Evolutionary conservation across 345 rosid species (phyloP), one percentile per base, ranked within the genome.

Genomic region (Clarkia xantiana): DNA sequence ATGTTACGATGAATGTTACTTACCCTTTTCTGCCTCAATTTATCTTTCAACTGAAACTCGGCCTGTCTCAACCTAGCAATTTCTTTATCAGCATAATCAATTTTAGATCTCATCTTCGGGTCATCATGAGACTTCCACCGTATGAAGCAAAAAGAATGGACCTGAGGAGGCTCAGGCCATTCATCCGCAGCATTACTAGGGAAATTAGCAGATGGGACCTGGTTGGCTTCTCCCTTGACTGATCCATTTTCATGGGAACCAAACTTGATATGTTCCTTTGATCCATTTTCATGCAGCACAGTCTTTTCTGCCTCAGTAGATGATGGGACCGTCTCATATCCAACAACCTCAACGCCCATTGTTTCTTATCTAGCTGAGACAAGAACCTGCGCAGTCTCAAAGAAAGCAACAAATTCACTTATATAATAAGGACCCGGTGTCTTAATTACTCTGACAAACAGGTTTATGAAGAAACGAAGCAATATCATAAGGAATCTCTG

Each of bases 261-360:
- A 34, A 77, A 78, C 62, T 68, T 70, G 49, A 77, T 72, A 15
- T 75, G 45, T 41, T 62, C 81, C 1, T 54, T 89, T 41, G 65
- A 78, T 42, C 67, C 74, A 42, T 65, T 68, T 54, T 64, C 74
- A 16, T 56, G 66, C 44, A 39, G 17, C 51, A 51, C 13, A 18
- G 73, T 47, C 47, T 49, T 73, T 8, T 56, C 70, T 47, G 70
- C 67, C 46, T 72, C 85, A 17, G 67, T 57, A 13, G 93, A 71
- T 53, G 67, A 72, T 19, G 73, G 76, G 36, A 70, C 84, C 76
- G 70, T 74, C 71, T 83, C 97, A 52, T 79, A 70, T 61, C 76
- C 84, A 57, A 69, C 73, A 58, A 79, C 86, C 75, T 88, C 97
- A 44, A 81, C 82, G 40, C 81, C 86, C 97, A 89, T 89, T 49